Percentiles rank a stretch among this genome's conserved stretches.
Conservation (phyloP, 2,329 filamentous ascomycete species). For the Cladosporium colombiae region DNA sequence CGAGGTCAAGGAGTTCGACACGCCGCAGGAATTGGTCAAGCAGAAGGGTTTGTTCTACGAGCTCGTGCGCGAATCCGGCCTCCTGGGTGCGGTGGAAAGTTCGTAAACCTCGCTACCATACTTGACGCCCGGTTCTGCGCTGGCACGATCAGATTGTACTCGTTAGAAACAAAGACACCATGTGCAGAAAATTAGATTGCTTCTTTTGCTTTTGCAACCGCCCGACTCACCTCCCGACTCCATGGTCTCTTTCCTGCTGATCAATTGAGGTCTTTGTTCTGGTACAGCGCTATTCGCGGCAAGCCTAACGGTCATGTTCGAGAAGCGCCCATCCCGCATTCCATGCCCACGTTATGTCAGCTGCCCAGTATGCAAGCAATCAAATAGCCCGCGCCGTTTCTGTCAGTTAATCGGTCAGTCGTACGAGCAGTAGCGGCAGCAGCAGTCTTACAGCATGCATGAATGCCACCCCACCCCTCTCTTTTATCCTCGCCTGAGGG, state of each 20-base stretch:
- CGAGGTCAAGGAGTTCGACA: conserved; percentile 89
- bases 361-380: conserved; percentile 6
- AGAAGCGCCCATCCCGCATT: conserved; percentile 14
- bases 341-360: conserved; percentile 18
- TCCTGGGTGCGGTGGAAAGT: conserved; percentile 53
- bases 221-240: background rate
- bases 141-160: conserved; percentile 10
- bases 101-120: conserved; percentile 12
- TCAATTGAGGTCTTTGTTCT: background rate
- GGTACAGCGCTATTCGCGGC: background rate
- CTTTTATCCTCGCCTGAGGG: background rate
- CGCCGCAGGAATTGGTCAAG: conserved; percentile 74
- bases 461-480: conserved; percentile 2
- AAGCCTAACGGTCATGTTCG: background rate
- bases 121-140: conserved; percentile 1
- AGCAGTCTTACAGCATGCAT: conserved; percentile 3
- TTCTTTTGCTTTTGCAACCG: background rate
- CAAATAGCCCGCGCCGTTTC: background rate
- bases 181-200: conserved; percentile 14
- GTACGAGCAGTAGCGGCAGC: background rate
- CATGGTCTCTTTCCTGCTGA: background rate
- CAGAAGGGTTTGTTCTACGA: conserved; percentile 81
- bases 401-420: background rate
- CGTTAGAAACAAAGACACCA: background rate
- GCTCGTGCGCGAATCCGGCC: conserved; percentile 85